Percentiles rank a stretch among this genome's conserved stretches.
phyloP scores from a whole-genome alignment of 306 rosid genomes.

The Glycyrrhiza uralensis region DNA sequence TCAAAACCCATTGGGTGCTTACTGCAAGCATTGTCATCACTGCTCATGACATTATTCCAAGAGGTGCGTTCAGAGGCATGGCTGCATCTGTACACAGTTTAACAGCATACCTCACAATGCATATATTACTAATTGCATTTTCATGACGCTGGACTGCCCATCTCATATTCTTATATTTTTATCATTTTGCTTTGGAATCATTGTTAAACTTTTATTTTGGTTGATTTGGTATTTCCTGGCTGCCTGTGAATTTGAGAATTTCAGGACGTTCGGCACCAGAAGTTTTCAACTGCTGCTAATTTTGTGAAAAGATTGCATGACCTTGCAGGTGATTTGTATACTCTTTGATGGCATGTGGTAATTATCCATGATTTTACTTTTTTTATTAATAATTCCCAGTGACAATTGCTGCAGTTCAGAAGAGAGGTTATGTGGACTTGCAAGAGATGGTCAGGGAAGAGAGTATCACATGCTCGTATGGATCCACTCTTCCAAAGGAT shows the following conservation, averaged over 20 bases:
- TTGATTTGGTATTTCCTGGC: conserved; percentile 19
- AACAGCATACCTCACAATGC: conserved; percentile 6
- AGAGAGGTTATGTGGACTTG: conserved; percentile 75
- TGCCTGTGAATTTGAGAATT: conserved; percentile 25
- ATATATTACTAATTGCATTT: background rate
- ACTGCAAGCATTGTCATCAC: conserved; percentile 15
- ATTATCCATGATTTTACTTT: conserved; percentile 26
- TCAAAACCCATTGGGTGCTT: conserved; percentile 17
- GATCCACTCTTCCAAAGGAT: conserved; percentile 84
- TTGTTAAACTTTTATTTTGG: conserved; percentile 26
- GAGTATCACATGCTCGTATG: conserved; percentile 49
- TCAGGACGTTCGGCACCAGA: conserved; percentile 52
- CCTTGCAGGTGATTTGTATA: conserved; percentile 64
- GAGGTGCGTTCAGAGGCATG: too few species aligned
- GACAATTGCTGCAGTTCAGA: conserved; percentile 61
- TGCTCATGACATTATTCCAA: conserved; percentile 6
- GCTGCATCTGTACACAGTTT: background rate
- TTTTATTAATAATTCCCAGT: conserved; percentile 26
- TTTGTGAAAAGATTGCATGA: conserved; percentile 82
- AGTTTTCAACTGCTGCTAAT: conserved; percentile 72
- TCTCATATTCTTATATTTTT: background rate
- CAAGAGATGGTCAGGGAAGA: conserved; percentile 72
- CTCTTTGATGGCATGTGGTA: conserved; percentile 15
- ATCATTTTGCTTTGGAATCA: conserved; percentile 2
- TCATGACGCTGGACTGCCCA: conserved; percentile 3